Conservation (phyloP, 2,329 filamentous ascomycete genomes). For the Aspergillus fumigatiaffinis region DNA sequence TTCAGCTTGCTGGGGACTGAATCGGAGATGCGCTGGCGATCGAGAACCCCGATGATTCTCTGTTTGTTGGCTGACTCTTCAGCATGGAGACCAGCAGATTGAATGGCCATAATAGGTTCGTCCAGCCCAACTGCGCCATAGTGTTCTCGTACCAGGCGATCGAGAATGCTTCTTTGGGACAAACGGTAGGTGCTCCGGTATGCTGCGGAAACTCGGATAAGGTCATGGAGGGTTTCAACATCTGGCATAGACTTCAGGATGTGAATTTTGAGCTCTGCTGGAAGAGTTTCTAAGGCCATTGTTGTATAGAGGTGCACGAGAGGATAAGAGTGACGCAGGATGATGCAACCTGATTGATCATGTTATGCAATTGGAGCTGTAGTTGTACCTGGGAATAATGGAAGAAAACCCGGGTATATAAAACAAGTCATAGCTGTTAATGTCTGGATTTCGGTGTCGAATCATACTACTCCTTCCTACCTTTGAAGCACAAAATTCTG, state of each 20-base stretch:
- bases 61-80: slow-evolving; percentile 6
- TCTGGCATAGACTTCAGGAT: slow-evolving; percentile 11
- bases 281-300: slow-evolving; percentile 12
- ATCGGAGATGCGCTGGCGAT: slow-evolving; percentile 7
- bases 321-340: not conserved
- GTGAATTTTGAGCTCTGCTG: slow-evolving; percentile 12
- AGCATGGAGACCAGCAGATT: slow-evolving; percentile 11
- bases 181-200: slow-evolving; percentile 11
- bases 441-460: not conserved
- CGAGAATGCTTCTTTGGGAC: slow-evolving; percentile 7
- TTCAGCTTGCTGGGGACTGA: not conserved
- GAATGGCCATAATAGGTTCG: slow-evolving; percentile 10
- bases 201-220: slow-evolving; percentile 7
- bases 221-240: slow-evolving; percentile 7
- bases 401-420: not conserved
- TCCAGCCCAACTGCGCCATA: slow-evolving; percentile 10
- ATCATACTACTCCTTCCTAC: not conserved
- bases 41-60: slow-evolving; percentile 10
- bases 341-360: not conserved
- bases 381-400: not conserved
- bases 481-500: not conserved
- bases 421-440: not conserved
- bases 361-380: not conserved
- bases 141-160: slow-evolving; percentile 5
- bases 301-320: not conserved